Conservation (phyloP, 1,139 yeast species). For the Candida sp. region DNA sequence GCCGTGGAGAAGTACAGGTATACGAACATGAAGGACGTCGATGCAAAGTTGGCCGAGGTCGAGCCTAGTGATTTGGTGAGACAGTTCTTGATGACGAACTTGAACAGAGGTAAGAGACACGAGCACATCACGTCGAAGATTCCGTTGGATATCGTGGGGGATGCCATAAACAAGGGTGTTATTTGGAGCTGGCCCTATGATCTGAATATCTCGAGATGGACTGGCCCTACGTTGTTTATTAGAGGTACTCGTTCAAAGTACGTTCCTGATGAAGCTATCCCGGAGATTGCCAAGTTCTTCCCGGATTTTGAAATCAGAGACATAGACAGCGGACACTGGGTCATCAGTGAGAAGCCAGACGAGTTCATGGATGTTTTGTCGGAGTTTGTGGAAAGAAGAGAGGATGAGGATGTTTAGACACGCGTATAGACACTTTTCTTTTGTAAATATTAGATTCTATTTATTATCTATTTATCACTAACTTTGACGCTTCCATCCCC, state of each 20-base stretch:
- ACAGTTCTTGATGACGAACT: constrained; percentile 74
- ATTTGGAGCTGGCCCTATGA: constrained; percentile 83
- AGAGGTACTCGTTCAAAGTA: constrained; percentile 80
- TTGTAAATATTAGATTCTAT: background rate
- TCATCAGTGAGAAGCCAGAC: constrained; percentile 76
- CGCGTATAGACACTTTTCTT: constrained; percentile 2
- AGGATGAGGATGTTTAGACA: constrained; percentile 33
- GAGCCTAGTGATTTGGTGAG: constrained; percentile 68
- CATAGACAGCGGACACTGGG: constrained; percentile 92
- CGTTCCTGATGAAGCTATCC: constrained; percentile 85
- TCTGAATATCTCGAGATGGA: constrained; percentile 56
- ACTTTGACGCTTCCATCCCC: constrained; percentile 44
- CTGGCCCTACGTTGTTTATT: constrained; percentile 77
- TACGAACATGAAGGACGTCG: constrained; percentile 68
- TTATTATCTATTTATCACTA: constrained; percentile 25
- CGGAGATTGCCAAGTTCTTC: constrained; percentile 76
- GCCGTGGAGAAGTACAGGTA: constrained; percentile 50
- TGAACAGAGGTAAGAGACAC: constrained; percentile 50
- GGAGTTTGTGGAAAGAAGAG: constrained; percentile 62
- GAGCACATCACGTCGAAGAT: constrained; percentile 52
- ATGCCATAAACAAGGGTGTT: constrained; percentile 62
- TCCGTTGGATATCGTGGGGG: constrained; percentile 72
- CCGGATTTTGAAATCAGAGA: constrained; percentile 79
- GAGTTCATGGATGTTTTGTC: constrained; percentile 64
- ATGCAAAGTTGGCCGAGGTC: constrained; percentile 60